A percentile compares a stretch with the other conserved stretches of the same genome.
Conservation (phyloP, 1,284 basidiomycete genomes). For the Puccinia triticina region DNA sequence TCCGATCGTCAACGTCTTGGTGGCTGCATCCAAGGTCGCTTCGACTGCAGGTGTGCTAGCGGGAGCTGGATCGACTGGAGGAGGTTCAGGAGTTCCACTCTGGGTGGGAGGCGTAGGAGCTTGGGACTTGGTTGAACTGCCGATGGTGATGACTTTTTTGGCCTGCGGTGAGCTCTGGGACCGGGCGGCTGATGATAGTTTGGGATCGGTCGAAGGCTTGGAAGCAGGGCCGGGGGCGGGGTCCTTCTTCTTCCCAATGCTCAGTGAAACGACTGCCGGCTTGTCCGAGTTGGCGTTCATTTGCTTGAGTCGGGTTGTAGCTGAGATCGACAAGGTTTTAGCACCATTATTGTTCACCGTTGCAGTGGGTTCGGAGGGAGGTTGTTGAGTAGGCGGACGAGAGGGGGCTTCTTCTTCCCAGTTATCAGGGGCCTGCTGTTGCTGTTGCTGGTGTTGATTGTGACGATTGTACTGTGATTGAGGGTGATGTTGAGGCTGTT, state of each 20-base stretch:
- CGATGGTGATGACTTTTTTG: slow-evolving; percentile 44
- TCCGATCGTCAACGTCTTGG: slow-evolving; percentile 36
- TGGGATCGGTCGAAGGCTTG: slow-evolving; percentile 27
- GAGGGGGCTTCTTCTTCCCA: slow-evolving; percentile 47
- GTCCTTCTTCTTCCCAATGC: slow-evolving; percentile 39
- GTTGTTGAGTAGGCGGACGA: slow-evolving; percentile 5
- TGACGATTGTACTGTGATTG: slow-evolving; percentile 28
- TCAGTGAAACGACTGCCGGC: slow-evolving; percentile 42
- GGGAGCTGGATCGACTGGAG: slow-evolving; percentile 5
- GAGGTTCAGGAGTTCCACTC: slow-evolving; percentile 1
- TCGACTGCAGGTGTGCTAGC: background rate
- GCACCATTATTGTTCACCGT: slow-evolving; percentile 26
- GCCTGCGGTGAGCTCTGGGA: slow-evolving; percentile 24
- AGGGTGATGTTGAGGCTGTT: slow-evolving; percentile 13
- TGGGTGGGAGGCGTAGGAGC: background rate
- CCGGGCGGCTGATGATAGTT: background rate
- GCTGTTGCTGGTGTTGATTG: slow-evolving; percentile 36
- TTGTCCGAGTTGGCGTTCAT: slow-evolving; percentile 45
- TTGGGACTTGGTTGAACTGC: slow-evolving; percentile 15
- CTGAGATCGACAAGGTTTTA: slow-evolving; percentile 42
- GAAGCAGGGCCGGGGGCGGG: background rate
- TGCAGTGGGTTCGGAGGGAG: slow-evolving; percentile 23
- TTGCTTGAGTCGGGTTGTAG: slow-evolving; percentile 44
- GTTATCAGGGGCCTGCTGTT: slow-evolving; percentile 48
- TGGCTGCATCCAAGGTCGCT: slow-evolving; percentile 8